These are phyloP conservation scores for Lachancea thermotolerans DNA, from an alignment of 805 yeast genomes.

Conservation along the genomic window DNA sequence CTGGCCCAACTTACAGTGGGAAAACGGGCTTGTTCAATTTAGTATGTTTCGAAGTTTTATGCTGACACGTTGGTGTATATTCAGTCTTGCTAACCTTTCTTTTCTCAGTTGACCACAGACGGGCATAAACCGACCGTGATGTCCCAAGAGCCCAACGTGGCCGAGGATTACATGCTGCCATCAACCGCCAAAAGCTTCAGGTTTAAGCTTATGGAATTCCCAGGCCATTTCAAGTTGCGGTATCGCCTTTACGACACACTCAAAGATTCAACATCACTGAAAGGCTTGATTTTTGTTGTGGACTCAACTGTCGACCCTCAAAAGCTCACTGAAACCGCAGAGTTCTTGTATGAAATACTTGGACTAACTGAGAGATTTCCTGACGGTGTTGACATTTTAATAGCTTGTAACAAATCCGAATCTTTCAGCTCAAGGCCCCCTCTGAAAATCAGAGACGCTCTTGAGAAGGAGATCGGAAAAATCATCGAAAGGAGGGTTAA, in stretches of 20 bases:
- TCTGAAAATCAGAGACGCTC: constrained; percentile 46
- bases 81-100: not conserved
- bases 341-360: constrained; percentile 52
- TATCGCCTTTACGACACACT: constrained; percentile 47
- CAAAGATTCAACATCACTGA: constrained; percentile 38
- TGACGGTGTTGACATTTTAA: constrained; percentile 63
- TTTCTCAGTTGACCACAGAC: constrained; percentile 23
- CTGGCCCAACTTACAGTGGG: constrained; percentile 61
- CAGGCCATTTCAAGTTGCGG: constrained; percentile 78
- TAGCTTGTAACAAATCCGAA: constrained; percentile 84
- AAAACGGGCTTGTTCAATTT: constrained; percentile 51
- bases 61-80: not conserved
- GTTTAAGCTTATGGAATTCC: constrained; percentile 65
- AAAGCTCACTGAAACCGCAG: constrained; percentile 47
- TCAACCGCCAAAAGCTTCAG: constrained; percentile 32
- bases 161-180: constrained; percentile 36
- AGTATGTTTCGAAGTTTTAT: constrained; percentile 9
- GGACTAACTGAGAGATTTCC: constrained; percentile 52
- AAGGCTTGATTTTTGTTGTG: constrained; percentile 69
- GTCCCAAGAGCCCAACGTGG: constrained; percentile 43
- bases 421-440: constrained; percentile 76
- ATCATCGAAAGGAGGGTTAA: constrained; percentile 40
- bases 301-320: constrained; percentile 59
- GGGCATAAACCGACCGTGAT: constrained; percentile 37
- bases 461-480: constrained; percentile 60